phyloP scores from a whole-genome alignment of 73 alveolate genomes.

The Symbiodinium pilosum region DNA sequence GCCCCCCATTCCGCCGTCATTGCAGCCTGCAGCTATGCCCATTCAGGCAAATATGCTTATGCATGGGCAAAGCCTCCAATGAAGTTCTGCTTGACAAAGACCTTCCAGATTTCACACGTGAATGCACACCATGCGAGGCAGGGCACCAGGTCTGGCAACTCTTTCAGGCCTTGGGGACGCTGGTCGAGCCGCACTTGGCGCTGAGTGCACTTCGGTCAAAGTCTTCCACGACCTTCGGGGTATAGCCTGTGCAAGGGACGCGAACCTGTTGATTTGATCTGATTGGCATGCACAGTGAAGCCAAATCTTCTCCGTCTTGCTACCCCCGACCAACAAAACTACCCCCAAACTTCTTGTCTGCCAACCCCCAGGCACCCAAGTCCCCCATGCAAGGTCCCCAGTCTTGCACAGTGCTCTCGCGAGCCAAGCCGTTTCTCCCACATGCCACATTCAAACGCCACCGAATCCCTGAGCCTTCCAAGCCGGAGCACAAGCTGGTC shows the following conservation, averaged over 20 bases:
- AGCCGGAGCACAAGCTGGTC: too few relatives aligned
- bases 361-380: too few relatives aligned
- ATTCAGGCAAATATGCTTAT: too few relatives aligned
- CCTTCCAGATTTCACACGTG: neutral
- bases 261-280: neutral
- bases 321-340: neutral
- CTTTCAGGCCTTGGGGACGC: conserved; percentile 83
- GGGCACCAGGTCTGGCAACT: too few relatives aligned
- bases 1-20: conserved; percentile 94
- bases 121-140: too few relatives aligned
- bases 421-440: too few relatives aligned
- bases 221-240: conserved; percentile 61
- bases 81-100: conserved; percentile 94
- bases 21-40: conserved; percentile 51
- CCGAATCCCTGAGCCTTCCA: too few relatives aligned
- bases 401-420: too few relatives aligned
- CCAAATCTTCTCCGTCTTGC: neutral
- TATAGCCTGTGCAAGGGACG: conserved; percentile 5
- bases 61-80: conserved; percentile 39
- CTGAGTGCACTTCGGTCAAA: conserved; percentile 45
- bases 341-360: too few relatives aligned
- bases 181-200: conserved; percentile 85
- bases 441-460: too few relatives aligned
- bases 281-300: neutral
- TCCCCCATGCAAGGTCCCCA: too few relatives aligned